A percentile compares a stretch with the other conserved stretches of the same genome.
Evolutionary conservation across 257 asterid species (phyloP).

Genomic region (Solanum piurae): DNA sequence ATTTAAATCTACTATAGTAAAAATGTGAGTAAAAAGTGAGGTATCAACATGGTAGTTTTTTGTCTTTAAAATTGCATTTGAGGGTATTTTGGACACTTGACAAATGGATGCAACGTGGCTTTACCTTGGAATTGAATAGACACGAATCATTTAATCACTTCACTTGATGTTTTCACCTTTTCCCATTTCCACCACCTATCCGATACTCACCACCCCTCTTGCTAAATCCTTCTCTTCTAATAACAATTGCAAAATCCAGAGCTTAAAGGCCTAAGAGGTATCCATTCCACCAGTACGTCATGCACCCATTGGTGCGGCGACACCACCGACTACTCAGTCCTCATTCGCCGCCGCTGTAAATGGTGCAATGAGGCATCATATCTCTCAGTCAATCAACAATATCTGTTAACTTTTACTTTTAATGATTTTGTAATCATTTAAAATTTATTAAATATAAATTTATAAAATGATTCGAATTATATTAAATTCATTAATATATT

Average conservation of each 20-base stretch:
- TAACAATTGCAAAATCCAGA: not conserved
- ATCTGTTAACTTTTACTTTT: not conserved
- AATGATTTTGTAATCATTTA: not conserved
- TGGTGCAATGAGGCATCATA: not conserved
- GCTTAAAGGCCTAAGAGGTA: not conserved
- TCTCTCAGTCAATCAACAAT: not conserved
- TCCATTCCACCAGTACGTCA: not conserved
- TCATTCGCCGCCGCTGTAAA: not conserved
- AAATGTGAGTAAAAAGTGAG: not conserved
- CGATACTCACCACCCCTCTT: not conserved
- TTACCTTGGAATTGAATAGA: not conserved
- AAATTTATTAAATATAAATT: too few relatives aligned
- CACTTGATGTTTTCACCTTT: too few relatives aligned
- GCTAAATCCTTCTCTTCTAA: not conserved
- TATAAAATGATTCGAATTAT: too few relatives aligned
- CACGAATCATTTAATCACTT: too few relatives aligned
- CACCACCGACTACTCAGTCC: not conserved
- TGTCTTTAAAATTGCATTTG: not conserved
- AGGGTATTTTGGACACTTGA: not conserved
- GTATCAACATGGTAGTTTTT: not conserved
- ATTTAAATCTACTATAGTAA: not conserved
- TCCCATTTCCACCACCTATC: too few relatives aligned
- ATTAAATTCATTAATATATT: too few relatives aligned
- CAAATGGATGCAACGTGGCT: not conserved
- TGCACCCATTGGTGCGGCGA: not conserved